phyloP scores from a whole-genome alignment of 2,329 filamentous ascomycete species.

The Cytospora schulzeri region DNA sequence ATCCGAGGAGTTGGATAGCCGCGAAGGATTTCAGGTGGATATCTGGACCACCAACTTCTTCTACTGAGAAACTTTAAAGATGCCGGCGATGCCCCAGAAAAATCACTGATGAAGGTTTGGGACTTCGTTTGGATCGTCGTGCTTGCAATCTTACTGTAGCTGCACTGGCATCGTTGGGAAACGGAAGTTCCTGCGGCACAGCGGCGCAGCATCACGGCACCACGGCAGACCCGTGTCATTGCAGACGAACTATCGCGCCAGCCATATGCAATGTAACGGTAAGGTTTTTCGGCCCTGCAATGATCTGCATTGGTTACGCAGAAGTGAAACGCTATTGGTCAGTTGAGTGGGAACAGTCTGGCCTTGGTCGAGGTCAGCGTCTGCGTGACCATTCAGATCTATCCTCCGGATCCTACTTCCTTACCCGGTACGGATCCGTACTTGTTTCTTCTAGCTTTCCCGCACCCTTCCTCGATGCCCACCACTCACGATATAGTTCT shows the following conservation, averaged over 20 bases:
- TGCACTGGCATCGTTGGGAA: too few species aligned
- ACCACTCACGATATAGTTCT: not conserved
- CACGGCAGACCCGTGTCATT: not conserved
- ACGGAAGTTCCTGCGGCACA: not conserved
- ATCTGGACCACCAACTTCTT: not conserved
- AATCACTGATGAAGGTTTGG: not conserved
- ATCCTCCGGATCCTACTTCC: slow-evolving; percentile 20
- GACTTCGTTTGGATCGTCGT: not conserved
- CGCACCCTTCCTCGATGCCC: not conserved
- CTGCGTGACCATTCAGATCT: slow-evolving; percentile 33
- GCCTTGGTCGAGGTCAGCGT: slow-evolving; percentile 36
- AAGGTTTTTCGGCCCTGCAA: not conserved
- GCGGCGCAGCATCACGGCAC: not conserved
- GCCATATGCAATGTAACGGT: not conserved
- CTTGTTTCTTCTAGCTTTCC: not conserved
- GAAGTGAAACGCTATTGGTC: not conserved
- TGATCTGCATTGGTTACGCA: not conserved
- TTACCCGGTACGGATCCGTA: not conserved
- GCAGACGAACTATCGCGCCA: not conserved
- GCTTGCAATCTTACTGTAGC: too few species aligned
- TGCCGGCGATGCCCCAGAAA: too few species aligned
- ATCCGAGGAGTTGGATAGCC: not conserved
- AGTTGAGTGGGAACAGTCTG: slow-evolving; percentile 12
- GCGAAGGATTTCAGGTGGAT: not conserved
- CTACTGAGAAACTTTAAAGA: too few species aligned